Conservation (phyloP, 1,139 yeast species). For the Yamadazyma membranifaciens region DNA sequence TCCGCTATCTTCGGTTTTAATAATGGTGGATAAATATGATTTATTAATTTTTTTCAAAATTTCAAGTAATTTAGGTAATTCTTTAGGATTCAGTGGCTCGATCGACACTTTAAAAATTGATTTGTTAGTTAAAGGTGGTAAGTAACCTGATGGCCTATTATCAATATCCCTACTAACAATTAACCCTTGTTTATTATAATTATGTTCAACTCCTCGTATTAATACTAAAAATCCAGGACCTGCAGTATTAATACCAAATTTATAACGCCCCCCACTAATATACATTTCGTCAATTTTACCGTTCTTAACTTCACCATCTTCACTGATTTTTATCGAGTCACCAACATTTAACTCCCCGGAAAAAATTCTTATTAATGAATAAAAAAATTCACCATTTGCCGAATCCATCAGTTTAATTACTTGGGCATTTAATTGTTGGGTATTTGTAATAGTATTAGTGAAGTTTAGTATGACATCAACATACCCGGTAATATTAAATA, state of each 20-base stretch:
- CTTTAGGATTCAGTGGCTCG: conserved; percentile 79
- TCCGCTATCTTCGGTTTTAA: conserved; percentile 85
- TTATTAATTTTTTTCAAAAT: conserved; percentile 64
- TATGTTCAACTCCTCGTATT: conserved; percentile 62
- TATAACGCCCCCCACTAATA: conserved; percentile 72
- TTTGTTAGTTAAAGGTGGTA: conserved; percentile 16
- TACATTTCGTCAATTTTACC: conserved; percentile 49
- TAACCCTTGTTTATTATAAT: conserved; percentile 22
- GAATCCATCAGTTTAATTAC: conserved; percentile 62
- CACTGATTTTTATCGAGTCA: conserved; percentile 50
- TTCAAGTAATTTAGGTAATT: conserved; percentile 67
- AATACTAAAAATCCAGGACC: conserved; percentile 67
- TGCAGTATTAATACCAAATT: conserved; percentile 52
- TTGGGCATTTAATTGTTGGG: conserved; percentile 41
- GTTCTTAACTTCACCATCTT: conserved; percentile 52
- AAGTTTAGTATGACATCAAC: conserved; percentile 45
- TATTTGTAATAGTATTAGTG: conserved; percentile 36
- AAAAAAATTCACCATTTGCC: conserved; percentile 44
- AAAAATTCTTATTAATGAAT: conserved; percentile 59
- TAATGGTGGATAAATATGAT: conserved; percentile 62
- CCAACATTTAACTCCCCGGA: conserved; percentile 58
- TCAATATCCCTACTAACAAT: neutral
- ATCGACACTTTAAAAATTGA: conserved; percentile 80
- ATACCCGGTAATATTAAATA: conserved; percentile 57
- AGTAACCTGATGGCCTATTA: neutral